Conservation (phyloP, 495 filamentous ascomycete species). For the Penicillium diatomitis region DNA sequence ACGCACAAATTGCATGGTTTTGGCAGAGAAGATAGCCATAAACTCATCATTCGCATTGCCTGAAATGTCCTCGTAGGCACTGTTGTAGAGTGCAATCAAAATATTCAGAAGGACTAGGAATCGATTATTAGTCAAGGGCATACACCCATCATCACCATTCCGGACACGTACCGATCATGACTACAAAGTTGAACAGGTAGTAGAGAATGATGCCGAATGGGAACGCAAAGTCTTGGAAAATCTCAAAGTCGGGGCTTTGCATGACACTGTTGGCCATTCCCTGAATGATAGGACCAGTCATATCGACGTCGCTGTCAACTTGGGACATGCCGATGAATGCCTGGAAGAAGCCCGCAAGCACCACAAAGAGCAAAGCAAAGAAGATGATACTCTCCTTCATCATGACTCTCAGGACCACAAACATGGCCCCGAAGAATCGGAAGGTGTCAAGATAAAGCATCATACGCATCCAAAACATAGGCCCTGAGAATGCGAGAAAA, state of each 20-base stretch:
- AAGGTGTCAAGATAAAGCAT: slow-evolving; percentile 88
- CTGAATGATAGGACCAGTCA: slow-evolving; percentile 67
- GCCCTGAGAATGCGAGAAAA: slow-evolving; percentile 81
- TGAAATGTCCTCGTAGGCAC: slow-evolving; percentile 91
- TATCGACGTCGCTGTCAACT: slow-evolving; percentile 54
- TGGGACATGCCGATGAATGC: slow-evolving; percentile 92
- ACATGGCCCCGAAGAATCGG: slow-evolving; percentile 95
- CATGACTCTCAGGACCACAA: slow-evolving; percentile 96
- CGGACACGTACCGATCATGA: slow-evolving; percentile 58
- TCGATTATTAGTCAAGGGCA: neutral
- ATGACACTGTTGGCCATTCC: slow-evolving; percentile 87
- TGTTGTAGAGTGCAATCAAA: slow-evolving; percentile 93
- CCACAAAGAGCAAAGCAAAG: slow-evolving; percentile 83
- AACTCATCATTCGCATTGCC: slow-evolving; percentile 92
- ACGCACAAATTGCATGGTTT: slow-evolving; percentile 91
- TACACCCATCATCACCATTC: neutral
- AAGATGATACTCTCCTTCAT: slow-evolving; percentile 98
- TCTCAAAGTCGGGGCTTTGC: slow-evolving; percentile 81
- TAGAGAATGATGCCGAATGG: slow-evolving; percentile 87
- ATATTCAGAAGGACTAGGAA: slow-evolving; percentile 72
- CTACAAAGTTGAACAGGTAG: slow-evolving; percentile 93
- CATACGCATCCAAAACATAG: slow-evolving; percentile 95
- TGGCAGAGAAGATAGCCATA: slow-evolving; percentile 80
- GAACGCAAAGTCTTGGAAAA: slow-evolving; percentile 67
- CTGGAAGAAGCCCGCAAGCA: slow-evolving; percentile 86